Base-by-base conservation (phyloP, 495 filamentous ascomycete species). In the Penicilliopsis zonata region DNA sequence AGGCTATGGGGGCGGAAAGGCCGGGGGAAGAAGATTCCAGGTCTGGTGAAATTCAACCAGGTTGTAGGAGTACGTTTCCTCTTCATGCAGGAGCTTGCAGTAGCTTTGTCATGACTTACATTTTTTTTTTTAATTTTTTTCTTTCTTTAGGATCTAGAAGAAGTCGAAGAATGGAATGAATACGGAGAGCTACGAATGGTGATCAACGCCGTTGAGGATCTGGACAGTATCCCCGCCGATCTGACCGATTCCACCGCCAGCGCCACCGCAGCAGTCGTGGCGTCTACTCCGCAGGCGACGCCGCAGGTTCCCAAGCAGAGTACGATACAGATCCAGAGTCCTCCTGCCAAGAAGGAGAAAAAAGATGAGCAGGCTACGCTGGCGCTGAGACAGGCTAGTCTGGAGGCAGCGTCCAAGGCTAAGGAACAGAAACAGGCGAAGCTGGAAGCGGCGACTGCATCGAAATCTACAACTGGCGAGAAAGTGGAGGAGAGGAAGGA, bases 161-260 rank as follows among this genome's bases (percentile, higher is more conserved):
- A 95, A 49, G 72, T 94, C 35, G 90, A 98, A 61, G 90, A 96
- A 50, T 96, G 92, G 92, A 98, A 98, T 58, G 90, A 98, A 46
- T 94, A 88, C 49, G 88, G 82, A 48, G 90, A 96, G 62, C 69
- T 98, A 34, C 87, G 90, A 52, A 72, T 90, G 52, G 73, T 82
- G 37, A 66, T 95, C 34, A 78, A 62, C 14, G 57, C 42, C 28
- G 53, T 57, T 18, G 42, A 58, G 34, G 56, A 58, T 25, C 35
- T 61, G 6, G 53, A 49, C 18, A 46, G 48, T 20, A 49, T 65
- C 35, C 45, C 47, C 28, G 39, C 61, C 24, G 74, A 37, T 44
- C 10, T 35, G 38, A 20, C 41, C 36, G 33, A 38, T 36, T 13
- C 59, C 38, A 28, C 48, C 43, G 37, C 59, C 33, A 9, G 44